phyloP scores from a whole-genome alignment of 306 rosid species.

The Acacia acuminata region DNA sequence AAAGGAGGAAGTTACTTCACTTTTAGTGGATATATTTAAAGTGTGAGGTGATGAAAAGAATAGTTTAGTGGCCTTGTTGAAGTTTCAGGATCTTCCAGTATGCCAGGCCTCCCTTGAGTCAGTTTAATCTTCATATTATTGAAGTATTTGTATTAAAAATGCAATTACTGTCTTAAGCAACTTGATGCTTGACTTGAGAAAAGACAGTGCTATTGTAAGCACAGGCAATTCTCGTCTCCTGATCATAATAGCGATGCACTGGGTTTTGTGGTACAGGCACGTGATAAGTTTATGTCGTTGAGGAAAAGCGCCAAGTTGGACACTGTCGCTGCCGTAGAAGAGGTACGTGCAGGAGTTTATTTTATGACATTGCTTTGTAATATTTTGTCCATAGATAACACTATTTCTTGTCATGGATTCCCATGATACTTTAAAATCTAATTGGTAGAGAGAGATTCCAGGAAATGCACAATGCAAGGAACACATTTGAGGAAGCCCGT shows the following conservation, averaged over 20 bases:
- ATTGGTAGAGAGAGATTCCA: conserved; percentile 79
- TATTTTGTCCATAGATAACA: conserved; percentile 12
- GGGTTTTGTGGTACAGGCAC: conserved; percentile 61
- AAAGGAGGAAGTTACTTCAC: background rate
- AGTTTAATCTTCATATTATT: background rate
- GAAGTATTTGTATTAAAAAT: conserved; percentile 4
- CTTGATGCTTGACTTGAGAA: conserved; percentile 9
- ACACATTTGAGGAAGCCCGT: conserved; percentile 75
- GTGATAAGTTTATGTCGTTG: conserved; percentile 73
- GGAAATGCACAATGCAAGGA: conserved; percentile 73
- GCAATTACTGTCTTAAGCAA: conserved; percentile 1
- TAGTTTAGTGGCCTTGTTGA: conserved; percentile 3
- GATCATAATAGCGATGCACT: conserved; percentile 28
- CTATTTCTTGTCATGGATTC: conserved; percentile 44
- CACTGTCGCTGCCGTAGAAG: conserved; percentile 58
- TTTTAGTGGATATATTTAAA: background rate
- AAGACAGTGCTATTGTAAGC: conserved; percentile 15
- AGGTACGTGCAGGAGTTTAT: conserved; percentile 48
- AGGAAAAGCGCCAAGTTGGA: conserved; percentile 74
- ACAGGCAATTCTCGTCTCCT: conserved; percentile 3
- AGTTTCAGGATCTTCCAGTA: background rate
- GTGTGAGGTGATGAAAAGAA: background rate
- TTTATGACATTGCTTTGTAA: conserved; percentile 4
- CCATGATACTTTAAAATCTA: conserved; percentile 59
- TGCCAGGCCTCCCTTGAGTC: background rate